These are phyloP conservation scores for Puccinia novopanici DNA, from an alignment of 1,284 basidiomycete species.

Conservation along the genomic window DNA sequence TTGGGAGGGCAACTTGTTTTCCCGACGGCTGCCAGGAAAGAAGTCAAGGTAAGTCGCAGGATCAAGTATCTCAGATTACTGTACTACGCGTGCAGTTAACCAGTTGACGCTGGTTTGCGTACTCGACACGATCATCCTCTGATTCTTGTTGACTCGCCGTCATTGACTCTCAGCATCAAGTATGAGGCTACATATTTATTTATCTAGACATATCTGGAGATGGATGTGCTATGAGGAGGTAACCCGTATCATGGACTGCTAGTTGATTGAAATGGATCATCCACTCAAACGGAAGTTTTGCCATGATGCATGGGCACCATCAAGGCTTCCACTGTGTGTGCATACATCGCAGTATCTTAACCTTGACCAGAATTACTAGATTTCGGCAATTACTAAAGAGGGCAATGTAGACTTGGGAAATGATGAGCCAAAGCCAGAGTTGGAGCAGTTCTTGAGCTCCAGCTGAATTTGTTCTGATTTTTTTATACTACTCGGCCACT, in stretches of 20 bases:
- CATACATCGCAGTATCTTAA: no score
- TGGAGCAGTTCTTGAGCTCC: neutral
- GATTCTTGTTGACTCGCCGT: neutral
- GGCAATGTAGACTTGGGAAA: no score
- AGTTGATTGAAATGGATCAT: neutral
- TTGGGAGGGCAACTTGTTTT: neutral
- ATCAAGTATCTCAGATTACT: constrained; percentile 22
- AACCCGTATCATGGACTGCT: neutral
- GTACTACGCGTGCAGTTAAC: constrained; percentile 3
- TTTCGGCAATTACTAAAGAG: no score
- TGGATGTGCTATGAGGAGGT: neutral
- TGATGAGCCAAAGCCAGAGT: no score
- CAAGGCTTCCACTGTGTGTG: no score
- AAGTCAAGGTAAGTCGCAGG: constrained; percentile 2
- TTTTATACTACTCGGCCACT: neutral
- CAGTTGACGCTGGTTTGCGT: neutral
- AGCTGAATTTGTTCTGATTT: neutral
- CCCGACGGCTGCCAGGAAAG: neutral
- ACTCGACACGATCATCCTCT: neutral
- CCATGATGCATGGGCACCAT: no score
- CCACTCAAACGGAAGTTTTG: no score
- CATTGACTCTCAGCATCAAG: neutral
- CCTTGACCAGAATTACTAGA: no score
- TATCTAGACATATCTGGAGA: no score
- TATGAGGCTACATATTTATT: neutral